Evolutionary conservation across 768 basidiomycete genomes (phyloP), one percentile per base, ranked within the genome.

Genomic region (Boletus coccyginus): DNA sequence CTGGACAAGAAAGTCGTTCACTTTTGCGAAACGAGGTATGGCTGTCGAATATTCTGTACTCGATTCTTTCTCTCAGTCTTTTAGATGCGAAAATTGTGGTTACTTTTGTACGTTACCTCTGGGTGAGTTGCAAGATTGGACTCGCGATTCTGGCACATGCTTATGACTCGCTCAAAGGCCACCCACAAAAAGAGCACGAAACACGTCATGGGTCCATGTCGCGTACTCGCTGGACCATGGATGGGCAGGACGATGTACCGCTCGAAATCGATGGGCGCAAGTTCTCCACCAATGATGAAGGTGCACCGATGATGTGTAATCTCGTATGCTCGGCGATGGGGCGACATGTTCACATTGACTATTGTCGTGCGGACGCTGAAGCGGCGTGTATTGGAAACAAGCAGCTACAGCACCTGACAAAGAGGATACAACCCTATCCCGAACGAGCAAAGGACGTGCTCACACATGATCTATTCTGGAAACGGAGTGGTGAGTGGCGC

Each of bases 141-240:
- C 2, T 10, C 5, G 2, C 5, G 2, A 33, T 11, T 11, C 4
- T 11, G 9, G 9, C 1, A 0, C 3, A 3, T 46, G 36, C 24
- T 65, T 7, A 64, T 2, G 2, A n/a, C 16, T 17, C 8, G 3
- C 13, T 47, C 6, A 21, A 42, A 86, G 85, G 80, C 0, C 85
- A 87, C 54, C 53, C 81, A 0, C 83, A 87, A 54, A 74, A 78
- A 59, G 81, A 83, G 44, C 85, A 86, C 40, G 83, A 85, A 45
- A 86, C 85, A 0, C 75, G 74, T 16, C 85, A 86, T 54, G 86
- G 85, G 7, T 84, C 82, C 2, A 86, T 86, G 84, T 79, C 82
- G 0, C 75, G 70, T 53, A 80, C 81, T 0, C 73, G 74, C 41
- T 87, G 86, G 86, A 72, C 78, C 1, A 63, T 85, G 5, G 82